Evolutionary conservation across 1,284 basidiomycete species (phyloP).

Genomic region (Pterulicium gracile): DNA sequence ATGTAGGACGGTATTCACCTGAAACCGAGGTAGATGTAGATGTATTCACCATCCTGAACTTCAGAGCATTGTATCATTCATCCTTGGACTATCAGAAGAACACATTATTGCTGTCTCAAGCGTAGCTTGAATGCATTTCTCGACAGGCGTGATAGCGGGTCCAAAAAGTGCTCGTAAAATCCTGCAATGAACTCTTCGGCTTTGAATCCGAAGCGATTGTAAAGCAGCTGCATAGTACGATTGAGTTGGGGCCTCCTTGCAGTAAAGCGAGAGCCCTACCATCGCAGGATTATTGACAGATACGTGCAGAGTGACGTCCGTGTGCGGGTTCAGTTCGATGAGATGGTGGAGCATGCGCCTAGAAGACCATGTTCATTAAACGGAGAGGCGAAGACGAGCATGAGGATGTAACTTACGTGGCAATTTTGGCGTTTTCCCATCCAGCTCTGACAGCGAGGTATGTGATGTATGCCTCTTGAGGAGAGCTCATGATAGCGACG

Average conservation of each 20-base stretch:
- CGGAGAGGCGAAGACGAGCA: background rate
- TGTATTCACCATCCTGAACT: no score
- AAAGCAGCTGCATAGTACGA: conserved; percentile 45
- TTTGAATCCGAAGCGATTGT: conserved; percentile 78
- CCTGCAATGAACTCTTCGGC: conserved; percentile 71
- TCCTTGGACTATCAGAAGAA: no score
- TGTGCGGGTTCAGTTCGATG: conserved; percentile 54
- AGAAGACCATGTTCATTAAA: background rate
- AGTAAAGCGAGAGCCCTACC: conserved; percentile 27
- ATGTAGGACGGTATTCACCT: no score
- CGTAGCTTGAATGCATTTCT: conserved; percentile 68
- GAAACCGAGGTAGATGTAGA: no score
- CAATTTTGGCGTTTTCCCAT: conserved; percentile 69
- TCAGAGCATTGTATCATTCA: no score
- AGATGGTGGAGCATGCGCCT: conserved; percentile 71
- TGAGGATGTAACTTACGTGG: conserved; percentile 42
- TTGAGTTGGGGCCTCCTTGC: no score
- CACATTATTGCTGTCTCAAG: conserved; percentile 16
- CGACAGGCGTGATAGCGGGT: conserved; percentile 51
- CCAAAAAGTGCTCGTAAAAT: conserved; percentile 68
- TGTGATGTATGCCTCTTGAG: conserved; percentile 69
- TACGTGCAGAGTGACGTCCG: conserved; percentile 70
- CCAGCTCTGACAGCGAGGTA: conserved; percentile 65
- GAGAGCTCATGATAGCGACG: conserved; percentile 66
- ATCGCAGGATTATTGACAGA: conserved; percentile 72